phyloP scores from a whole-genome alignment of 1,139 yeast genomes.

The Blastobotrys malaysiensis region DNA sequence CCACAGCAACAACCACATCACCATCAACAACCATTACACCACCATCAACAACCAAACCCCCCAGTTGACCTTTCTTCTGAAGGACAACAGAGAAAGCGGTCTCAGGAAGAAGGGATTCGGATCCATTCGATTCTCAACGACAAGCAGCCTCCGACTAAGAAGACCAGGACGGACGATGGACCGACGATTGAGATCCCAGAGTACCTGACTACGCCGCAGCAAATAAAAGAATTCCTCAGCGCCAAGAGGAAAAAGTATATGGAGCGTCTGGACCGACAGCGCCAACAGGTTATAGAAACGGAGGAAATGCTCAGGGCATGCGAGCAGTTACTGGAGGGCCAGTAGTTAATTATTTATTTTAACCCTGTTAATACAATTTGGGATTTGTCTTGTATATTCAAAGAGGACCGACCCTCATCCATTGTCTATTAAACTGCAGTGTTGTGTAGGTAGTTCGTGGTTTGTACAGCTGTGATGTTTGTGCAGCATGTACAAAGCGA shows the following conservation, averaged over 20 bases:
- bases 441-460: no score
- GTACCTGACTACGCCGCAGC: conserved; percentile 24
- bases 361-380: not conserved
- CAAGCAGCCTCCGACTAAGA: conserved; percentile 9
- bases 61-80: no score
- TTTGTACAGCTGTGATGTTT: no score
- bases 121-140: conserved; percentile 22
- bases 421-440: no score
- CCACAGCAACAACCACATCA: no score
- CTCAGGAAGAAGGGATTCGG: conserved; percentile 7
- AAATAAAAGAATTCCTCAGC: conserved; percentile 29
- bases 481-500: no score
- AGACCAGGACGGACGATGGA: not conserved
- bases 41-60: no score
- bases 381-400: no score
- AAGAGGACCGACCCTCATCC: no score
- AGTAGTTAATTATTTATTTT: not conserved
- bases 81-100: not conserved
- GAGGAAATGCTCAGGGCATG: conserved; percentile 26
- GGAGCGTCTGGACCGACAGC: conserved; percentile 29
- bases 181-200: conserved; percentile 24
- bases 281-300: conserved; percentile 23
- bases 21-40: no score
- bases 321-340: conserved; percentile 15
- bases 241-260: conserved; percentile 30